Conservation (phyloP, 257 asterid species). For the Solanum sejunctum region DNA sequence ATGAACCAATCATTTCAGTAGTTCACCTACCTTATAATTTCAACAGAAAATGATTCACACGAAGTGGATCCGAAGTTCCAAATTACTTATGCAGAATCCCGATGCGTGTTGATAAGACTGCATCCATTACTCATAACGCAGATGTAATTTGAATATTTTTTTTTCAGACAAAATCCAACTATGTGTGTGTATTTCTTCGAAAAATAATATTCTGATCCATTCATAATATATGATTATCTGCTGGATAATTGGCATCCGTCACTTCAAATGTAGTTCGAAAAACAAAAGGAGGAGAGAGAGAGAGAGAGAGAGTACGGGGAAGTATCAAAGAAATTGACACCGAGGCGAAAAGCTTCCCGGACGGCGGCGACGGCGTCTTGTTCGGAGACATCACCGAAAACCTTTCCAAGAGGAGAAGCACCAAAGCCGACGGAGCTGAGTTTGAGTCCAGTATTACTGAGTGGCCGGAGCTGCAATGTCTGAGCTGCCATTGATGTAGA, state of each 20-base stretch:
- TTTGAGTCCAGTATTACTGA: slow-evolving; percentile 78
- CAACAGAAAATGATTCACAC: not conserved
- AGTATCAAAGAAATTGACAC: slow-evolving; percentile 93
- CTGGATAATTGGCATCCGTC: not conserved
- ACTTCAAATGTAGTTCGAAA: no score
- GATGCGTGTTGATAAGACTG: not conserved
- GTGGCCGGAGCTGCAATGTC: slow-evolving; percentile 56
- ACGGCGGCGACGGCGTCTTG: slow-evolving; percentile 78
- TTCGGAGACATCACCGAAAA: slow-evolving; percentile 67
- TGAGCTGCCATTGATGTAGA: slow-evolving; percentile 8
- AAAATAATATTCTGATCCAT: not conserved
- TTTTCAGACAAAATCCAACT: not conserved
- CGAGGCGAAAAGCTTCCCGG: slow-evolving; percentile 61
- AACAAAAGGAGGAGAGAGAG: not conserved
- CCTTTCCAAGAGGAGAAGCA: slow-evolving; percentile 96
- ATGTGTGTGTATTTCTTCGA: not conserved
- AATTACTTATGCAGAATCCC: not conserved
- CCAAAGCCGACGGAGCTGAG: slow-evolving; percentile 87
- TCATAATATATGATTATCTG: not conserved
- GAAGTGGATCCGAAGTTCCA: not conserved
- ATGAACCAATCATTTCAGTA: not conserved
- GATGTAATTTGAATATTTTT: not conserved
- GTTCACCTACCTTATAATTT: not conserved
- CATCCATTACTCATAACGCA: not conserved
- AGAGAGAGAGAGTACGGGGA: slow-evolving; percentile 50